Evolutionary conservation across 2,329 filamentous ascomycete species (phyloP).

Genomic region (Coniochaeta prunicola): DNA sequence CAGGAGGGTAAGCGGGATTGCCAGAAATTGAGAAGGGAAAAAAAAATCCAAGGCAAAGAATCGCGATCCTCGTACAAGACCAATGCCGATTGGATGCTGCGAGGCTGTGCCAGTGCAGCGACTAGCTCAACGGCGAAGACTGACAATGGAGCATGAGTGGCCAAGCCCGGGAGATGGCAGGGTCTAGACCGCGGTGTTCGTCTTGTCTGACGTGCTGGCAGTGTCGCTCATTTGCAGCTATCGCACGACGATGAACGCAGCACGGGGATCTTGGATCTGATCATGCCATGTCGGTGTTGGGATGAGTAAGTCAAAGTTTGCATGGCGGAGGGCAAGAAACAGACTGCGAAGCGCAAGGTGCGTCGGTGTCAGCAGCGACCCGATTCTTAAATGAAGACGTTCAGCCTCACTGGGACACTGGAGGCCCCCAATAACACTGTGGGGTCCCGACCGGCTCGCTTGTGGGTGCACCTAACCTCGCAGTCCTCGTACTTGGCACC

Average conservation of each 20-base stretch:
- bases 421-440: not conserved
- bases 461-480: too few species aligned
- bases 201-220: not conserved
- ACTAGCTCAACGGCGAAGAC: not conserved
- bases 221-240: not conserved
- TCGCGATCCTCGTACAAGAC: not conserved
- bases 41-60: not conserved
- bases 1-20: not conserved
- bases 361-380: not conserved
- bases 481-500: too few species aligned
- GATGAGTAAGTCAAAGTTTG: not conserved
- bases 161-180: not conserved
- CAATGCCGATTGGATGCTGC: not conserved
- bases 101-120: not conserved
- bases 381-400: not conserved
- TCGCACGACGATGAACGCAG: not conserved
- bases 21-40: not conserved
- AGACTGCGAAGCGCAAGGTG: not conserved
- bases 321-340: not conserved
- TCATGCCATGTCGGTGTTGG: not conserved
- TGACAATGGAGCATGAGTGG: not conserved
- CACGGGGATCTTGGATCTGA: not conserved
- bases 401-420: not conserved
- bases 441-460: not conserved
- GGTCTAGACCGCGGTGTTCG: not conserved